Percentiles rank a stretch among this genome's conserved stretches.
Conservation (phyloP, 371 early-diverging fungal genomes). For the Syncephalastrum racemosum region DNA sequence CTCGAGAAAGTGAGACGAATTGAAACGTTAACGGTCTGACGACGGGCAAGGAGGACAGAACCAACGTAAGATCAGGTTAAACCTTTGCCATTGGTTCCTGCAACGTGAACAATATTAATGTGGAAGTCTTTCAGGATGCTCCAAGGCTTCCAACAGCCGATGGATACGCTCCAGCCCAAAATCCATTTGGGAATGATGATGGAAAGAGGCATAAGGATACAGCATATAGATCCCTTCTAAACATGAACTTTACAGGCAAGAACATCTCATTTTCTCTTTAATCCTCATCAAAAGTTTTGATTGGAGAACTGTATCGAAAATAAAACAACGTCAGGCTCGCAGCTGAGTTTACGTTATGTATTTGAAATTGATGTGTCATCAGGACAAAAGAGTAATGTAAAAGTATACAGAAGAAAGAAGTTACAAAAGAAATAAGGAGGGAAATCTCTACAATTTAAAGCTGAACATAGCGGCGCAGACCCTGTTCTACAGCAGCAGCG, state of each 20-base stretch:
- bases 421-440: no score
- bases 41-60: conserved; percentile 32
- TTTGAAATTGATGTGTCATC: no score
- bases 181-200: conserved; percentile 44
- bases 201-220: neutral
- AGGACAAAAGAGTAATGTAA: no score
- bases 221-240: no score
- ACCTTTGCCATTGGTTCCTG: conserved; percentile 92
- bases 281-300: no score
- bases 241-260: no score
- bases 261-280: no score
- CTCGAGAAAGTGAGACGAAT: conserved; percentile 74
- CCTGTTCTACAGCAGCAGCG: conserved; percentile 96
- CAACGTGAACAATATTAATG: conserved; percentile 80
- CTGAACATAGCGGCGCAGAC: conserved; percentile 55
- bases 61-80: conserved; percentile 67
- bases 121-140: conserved; percentile 65
- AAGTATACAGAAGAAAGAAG: no score
- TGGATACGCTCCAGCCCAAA: conserved; percentile 69
- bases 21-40: conserved; percentile 60
- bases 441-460: conserved; percentile 26
- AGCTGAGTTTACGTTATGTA: no score
- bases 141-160: conserved; percentile 55
- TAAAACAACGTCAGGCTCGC: no score
- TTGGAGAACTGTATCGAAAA: no score